phyloP scores from a whole-genome alignment of 805 yeast genomes.

The Teunomyces tritomae region DNA sequence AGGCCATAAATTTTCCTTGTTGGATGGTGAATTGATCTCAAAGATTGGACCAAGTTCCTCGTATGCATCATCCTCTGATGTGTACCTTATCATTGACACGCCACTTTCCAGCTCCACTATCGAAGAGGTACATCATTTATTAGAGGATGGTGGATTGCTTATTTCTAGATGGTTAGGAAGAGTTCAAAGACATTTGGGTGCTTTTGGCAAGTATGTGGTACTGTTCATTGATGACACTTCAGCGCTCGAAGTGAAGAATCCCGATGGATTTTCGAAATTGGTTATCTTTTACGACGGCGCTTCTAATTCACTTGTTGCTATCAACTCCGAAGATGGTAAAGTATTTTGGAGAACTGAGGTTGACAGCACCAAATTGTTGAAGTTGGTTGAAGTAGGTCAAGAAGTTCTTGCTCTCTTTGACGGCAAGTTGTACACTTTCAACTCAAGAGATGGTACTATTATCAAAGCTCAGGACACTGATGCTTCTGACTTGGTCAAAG shows the following conservation, averaged over 20 bases:
- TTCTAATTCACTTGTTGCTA: constrained; percentile 6
- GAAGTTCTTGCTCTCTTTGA: constrained; percentile 14
- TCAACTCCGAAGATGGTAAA: constrained; percentile 8
- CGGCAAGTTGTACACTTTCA: constrained; percentile 7
- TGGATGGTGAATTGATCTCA: constrained; percentile 9
- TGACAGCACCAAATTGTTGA: constrained; percentile 1
- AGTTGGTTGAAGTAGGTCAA: constrained; percentile 13
- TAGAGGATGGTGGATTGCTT: constrained; percentile 21
- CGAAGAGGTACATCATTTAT: constrained; percentile 29
- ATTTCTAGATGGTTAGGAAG: constrained; percentile 13
- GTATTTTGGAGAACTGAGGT: constrained; percentile 7
- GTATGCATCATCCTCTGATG: constrained; percentile 1
- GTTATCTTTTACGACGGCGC: constrained; percentile 25
- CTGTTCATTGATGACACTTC: constrained; percentile 8
- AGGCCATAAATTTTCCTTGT: constrained; percentile 8
- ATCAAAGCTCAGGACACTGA: background rate
- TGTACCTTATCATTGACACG: constrained; percentile 27
- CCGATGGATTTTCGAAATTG: constrained; percentile 31
- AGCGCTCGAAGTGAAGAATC: constrained; percentile 10
- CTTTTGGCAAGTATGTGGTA: constrained; percentile 27
- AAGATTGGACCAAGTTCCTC: background rate
- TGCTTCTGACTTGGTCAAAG: background rate
- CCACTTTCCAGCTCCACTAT: constrained; percentile 27
- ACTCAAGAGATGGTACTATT: constrained; percentile 17
- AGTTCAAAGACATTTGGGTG: constrained; percentile 30